Percentiles rank a stretch among this genome's conserved stretches.
Evolutionary conservation across 2,329 filamentous ascomycete genomes (phyloP).

Genomic region (Penicillium janthinellum): DNA sequence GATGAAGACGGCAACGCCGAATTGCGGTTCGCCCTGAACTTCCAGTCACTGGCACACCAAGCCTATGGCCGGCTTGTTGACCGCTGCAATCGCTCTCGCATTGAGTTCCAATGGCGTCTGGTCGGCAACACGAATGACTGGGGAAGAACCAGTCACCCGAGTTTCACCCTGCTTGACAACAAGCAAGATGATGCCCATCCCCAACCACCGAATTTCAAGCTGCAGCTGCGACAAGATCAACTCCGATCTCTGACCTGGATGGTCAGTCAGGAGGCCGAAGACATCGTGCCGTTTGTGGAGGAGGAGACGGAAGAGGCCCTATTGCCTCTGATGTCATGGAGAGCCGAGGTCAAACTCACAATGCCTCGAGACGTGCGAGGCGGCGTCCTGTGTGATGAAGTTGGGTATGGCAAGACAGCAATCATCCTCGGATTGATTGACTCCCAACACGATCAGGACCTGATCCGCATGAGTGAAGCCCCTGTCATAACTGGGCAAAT

Average conservation of each 20-base stretch:
- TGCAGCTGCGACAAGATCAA: slow-evolving; percentile 56
- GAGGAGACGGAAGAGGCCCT: slow-evolving; percentile 61
- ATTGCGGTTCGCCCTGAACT: slow-evolving; percentile 44
- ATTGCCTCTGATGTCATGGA: slow-evolving; percentile 56
- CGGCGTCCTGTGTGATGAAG: slow-evolving; percentile 64
- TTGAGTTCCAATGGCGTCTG: slow-evolving; percentile 50
- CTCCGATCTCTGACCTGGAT: slow-evolving; percentile 62
- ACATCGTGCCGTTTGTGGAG: slow-evolving; percentile 48
- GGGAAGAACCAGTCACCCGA: slow-evolving; percentile 36
- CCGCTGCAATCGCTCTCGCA: slow-evolving; percentile 10
- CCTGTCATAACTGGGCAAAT: slow-evolving; percentile 32
- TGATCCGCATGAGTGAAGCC: slow-evolving; percentile 1
- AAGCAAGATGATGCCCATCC: slow-evolving; percentile 32
- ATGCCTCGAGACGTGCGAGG: slow-evolving; percentile 50
- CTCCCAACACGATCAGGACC: slow-evolving; percentile 28
- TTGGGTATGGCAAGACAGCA: slow-evolving; percentile 69
- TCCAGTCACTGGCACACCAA: slow-evolving; percentile 41
- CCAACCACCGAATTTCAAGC: slow-evolving; percentile 42
- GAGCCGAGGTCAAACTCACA: slow-evolving; percentile 54
- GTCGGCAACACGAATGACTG: slow-evolving; percentile 47
- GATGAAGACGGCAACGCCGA: slow-evolving; percentile 34
- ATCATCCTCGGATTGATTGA: slow-evolving; percentile 60
- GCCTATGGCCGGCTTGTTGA: slow-evolving; percentile 33
- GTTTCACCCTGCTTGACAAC: slow-evolving; percentile 50
- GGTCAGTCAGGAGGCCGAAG: slow-evolving; percentile 53